Conservation (phyloP, 129 eudicot genomes). For the Escallonia rubra region DNA sequence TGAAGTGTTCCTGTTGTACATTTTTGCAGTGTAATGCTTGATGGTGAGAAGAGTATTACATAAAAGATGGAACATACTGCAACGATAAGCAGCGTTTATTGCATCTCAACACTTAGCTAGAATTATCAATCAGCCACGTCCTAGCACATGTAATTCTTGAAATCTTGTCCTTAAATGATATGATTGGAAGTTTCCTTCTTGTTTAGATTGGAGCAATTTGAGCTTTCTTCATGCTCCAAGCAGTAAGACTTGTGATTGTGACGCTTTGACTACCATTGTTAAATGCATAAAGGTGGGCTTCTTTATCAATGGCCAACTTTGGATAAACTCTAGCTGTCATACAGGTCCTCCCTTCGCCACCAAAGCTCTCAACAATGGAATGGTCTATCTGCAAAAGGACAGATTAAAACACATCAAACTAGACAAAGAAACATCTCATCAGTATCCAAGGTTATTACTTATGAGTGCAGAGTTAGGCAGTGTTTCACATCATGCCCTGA, state of each 20-base stretch:
- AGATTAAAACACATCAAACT: background rate
- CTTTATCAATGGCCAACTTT: constrained; percentile 37
- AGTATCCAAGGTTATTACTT: too few species aligned
- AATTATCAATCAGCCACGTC: background rate
- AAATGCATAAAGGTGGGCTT: constrained; percentile 43
- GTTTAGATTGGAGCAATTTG: constrained; percentile 28
- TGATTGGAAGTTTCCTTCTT: constrained; percentile 36
- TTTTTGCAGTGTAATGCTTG: too few species aligned
- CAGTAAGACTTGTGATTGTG: constrained; percentile 32
- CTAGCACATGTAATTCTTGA: background rate
- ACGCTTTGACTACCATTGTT: constrained; percentile 42
- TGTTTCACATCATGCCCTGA: too few species aligned
- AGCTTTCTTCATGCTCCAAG: constrained; percentile 48
- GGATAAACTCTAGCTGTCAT: constrained; percentile 81
- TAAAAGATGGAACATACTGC: too few species aligned
- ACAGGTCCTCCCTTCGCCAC: constrained; percentile 58
- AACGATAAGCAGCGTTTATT: too few species aligned
- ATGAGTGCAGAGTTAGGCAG: too few species aligned
- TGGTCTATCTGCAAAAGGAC: constrained; percentile 51
- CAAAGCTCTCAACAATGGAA: constrained; percentile 69
- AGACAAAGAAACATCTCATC: too few species aligned
- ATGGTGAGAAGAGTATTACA: too few species aligned
- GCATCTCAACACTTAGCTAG: background rate
- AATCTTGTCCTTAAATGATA: background rate
- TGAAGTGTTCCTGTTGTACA: too few species aligned